Conservation (phyloP, 179 eudicot genomes). For the Gypsophila paniculata region DNA sequence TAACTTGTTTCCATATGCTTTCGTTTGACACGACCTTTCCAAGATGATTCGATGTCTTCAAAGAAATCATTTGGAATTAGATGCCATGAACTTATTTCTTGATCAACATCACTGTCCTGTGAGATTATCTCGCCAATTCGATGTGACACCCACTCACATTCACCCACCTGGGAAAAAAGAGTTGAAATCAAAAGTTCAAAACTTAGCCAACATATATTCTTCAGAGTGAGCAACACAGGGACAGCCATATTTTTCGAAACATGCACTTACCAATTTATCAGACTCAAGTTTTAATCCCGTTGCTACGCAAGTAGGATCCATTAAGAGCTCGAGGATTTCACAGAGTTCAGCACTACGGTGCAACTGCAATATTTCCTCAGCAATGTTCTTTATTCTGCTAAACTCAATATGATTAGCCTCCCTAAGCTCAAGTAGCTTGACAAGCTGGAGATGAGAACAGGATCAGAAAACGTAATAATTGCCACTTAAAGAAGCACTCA, state of each 20-base stretch:
- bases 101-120: conserved; percentile 66
- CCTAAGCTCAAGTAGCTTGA: conserved; percentile 92
- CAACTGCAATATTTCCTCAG: conserved; percentile 75
- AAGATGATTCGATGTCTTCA: conserved; percentile 78
- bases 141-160: conserved; percentile 59
- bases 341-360: conserved; percentile 57
- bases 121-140: conserved; percentile 76
- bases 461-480: conserved; percentile 11
- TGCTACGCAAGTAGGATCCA: conserved; percentile 92
- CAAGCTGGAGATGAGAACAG: conserved; percentile 62
- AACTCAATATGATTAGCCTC: conserved; percentile 98
- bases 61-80: conserved; percentile 69
- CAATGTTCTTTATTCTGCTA: conserved; percentile 76
- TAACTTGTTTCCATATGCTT: conserved; percentile 64
- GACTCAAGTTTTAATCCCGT: conserved; percentile 83
- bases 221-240: background rate
- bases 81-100: conserved; percentile 43
- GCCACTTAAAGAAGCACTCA: background rate
- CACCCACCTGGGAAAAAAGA: conserved; percentile 47
- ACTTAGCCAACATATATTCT: background rate
- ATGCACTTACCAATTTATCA: conserved; percentile 67
- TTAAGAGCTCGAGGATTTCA: conserved; percentile 59
- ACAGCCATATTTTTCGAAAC: conserved; percentile 6
- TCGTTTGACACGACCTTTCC: conserved; percentile 93
- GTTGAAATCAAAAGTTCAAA: background rate